Conservation (phyloP, 768 basidiomycete genomes). For the Strobilomyces dryophilus region DNA sequence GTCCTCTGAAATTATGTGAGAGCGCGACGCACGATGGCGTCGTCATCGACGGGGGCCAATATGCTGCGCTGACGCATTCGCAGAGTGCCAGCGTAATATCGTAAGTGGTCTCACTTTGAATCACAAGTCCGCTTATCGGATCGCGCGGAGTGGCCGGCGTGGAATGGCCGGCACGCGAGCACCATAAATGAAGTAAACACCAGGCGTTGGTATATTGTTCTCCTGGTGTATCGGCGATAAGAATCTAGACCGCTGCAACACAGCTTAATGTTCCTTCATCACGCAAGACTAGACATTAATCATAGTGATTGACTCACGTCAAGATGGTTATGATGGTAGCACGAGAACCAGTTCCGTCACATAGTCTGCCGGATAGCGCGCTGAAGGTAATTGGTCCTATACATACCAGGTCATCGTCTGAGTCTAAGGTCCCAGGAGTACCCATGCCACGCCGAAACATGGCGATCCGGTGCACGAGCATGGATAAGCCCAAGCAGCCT, state of each 20-base stretch:
- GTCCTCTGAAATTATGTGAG: not conserved
- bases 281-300: not conserved
- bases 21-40: not conserved
- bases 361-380: not conserved
- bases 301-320: not conserved
- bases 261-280: not conserved
- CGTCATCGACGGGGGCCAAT: not conserved
- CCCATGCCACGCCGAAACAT: not conserved
- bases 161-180: not conserved
- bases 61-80: too few relatives aligned
- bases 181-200: not conserved
- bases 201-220: not conserved
- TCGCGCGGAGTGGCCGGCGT: not conserved
- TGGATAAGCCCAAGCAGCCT: not conserved
- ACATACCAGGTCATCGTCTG: not conserved
- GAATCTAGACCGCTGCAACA: not conserved
- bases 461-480: not conserved
- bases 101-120: not conserved
- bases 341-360: not conserved
- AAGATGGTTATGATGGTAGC: not conserved
- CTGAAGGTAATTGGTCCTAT: not conserved
- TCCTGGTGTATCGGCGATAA: not conserved
- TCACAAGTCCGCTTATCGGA: not conserved
- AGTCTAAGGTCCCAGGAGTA: not conserved
- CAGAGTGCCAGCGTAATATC: not conserved